Percentiles rank a stretch among this genome's conserved stretches.
Conservation (phyloP, 345 rosid species). For the Limnanthes douglasii region DNA sequence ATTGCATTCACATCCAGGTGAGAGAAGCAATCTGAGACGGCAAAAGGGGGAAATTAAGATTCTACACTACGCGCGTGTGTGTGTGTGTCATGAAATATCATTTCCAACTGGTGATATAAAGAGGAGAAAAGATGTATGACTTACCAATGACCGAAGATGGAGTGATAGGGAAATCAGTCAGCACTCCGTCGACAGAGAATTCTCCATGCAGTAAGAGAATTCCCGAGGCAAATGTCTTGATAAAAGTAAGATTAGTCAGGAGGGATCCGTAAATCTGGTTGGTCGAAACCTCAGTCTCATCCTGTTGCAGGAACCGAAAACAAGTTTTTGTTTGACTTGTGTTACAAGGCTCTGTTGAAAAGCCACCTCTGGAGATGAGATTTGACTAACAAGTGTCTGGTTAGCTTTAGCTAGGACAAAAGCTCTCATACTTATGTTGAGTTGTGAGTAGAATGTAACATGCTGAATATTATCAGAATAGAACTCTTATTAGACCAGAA, state of each 20-base stretch:
- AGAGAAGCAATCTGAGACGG: slow-evolving; percentile 57
- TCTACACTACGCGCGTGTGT: neutral
- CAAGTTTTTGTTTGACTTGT: slow-evolving; percentile 30
- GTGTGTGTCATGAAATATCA: neutral
- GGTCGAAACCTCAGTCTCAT: slow-evolving; percentile 48
- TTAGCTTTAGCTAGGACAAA: slow-evolving; percentile 30
- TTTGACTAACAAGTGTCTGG: slow-evolving; percentile 24
- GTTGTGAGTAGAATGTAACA: slow-evolving; percentile 46
- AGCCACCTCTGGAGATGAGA: slow-evolving; percentile 79
- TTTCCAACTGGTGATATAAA: neutral
- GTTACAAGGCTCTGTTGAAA: slow-evolving; percentile 44
- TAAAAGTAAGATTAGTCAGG: slow-evolving; percentile 36
- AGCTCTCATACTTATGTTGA: slow-evolving; percentile 51
- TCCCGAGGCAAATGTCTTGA: slow-evolving; percentile 94
- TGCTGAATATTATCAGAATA: no score
- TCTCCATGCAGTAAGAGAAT: slow-evolving; percentile 61
- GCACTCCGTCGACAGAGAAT: slow-evolving; percentile 82
- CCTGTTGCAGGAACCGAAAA: slow-evolving; percentile 44
- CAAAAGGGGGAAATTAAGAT: slow-evolving; percentile 1
- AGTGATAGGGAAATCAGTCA: slow-evolving; percentile 81
- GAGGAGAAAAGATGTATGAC: slow-evolving; percentile 4
- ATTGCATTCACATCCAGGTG: slow-evolving; percentile 43
- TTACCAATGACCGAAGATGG: slow-evolving; percentile 60
- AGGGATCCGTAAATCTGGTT: slow-evolving; percentile 66
- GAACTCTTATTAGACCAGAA: no score